A percentile compares a stretch with the other conserved stretches of the same genome.
phyloP scores from a whole-genome alignment of 345 rosid species.

The Chamaenerion angustifolium region DNA sequence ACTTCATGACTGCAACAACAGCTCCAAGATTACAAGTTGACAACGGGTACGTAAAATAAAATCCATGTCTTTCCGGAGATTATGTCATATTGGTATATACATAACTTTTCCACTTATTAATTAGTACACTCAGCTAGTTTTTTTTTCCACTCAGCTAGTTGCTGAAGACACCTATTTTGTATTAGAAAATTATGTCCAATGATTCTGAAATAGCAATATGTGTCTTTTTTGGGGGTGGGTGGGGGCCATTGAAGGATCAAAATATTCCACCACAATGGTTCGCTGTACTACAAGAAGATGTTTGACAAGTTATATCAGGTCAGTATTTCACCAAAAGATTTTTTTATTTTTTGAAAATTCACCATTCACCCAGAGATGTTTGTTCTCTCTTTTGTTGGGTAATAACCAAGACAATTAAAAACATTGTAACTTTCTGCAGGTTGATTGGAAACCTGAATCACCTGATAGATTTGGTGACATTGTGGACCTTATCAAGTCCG shows the following conservation, averaged over 20 bases:
- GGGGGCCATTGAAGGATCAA: conserved; percentile 44
- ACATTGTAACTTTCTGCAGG: conserved; percentile 24
- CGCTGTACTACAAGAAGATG: conserved; percentile 58
- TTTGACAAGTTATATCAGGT: conserved; percentile 91
- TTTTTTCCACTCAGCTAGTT: too few relatives aligned
- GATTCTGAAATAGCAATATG: too few relatives aligned
- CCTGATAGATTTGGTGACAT: conserved; percentile 62
- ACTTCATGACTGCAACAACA: conserved; percentile 92
- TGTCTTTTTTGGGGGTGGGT: too few relatives aligned
- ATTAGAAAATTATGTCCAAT: too few relatives aligned
- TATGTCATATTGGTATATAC: too few relatives aligned
- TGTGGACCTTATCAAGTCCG: conserved; percentile 45
- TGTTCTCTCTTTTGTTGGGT: too few relatives aligned
- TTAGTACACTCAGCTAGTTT: too few relatives aligned
- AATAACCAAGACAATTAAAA: neutral
- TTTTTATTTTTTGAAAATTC: neutral
- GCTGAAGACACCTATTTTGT: too few relatives aligned
- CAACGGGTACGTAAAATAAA: conserved; percentile 57
- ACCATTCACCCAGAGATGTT: too few relatives aligned
- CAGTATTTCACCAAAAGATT: conserved; percentile 5
- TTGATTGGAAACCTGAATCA: conserved; percentile 84
- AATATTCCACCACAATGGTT: conserved; percentile 70
- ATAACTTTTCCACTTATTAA: too few relatives aligned
- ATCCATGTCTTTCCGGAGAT: neutral
- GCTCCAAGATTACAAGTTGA: conserved; percentile 92